Evolutionary conservation across 2,329 filamentous ascomycete genomes (phyloP).

Genomic region (Xylariales sp.): DNA sequence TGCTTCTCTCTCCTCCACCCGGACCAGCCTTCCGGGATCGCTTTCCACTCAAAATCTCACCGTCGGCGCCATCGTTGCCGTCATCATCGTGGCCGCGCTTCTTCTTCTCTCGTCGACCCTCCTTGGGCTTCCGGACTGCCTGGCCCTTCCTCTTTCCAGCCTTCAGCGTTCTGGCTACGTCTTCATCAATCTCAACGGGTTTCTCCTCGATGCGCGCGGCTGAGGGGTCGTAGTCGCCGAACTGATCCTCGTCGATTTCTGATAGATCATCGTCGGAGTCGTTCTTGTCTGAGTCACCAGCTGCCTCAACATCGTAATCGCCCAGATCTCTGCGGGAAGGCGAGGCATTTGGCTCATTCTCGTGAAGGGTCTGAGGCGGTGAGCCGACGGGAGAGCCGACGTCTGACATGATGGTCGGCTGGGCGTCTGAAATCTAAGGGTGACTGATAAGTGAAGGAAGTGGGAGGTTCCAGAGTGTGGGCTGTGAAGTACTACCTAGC

Average conservation of each 20-base stretch:
- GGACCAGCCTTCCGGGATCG: slow-evolving; percentile 37
- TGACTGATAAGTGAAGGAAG: too few relatives aligned
- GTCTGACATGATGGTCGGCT: slow-evolving; percentile 42
- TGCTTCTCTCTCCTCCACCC: slow-evolving; percentile 33
- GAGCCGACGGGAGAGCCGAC: slow-evolving; percentile 36
- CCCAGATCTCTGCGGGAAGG: slow-evolving; percentile 25
- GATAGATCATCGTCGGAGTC: slow-evolving; percentile 52
- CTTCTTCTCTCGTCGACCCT: slow-evolving; percentile 67
- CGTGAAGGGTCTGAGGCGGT: slow-evolving; percentile 25
- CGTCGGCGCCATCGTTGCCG: slow-evolving; percentile 44
- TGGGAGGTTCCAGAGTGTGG: too few relatives aligned
- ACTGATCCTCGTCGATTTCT: slow-evolving; percentile 66
- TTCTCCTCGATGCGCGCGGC: slow-evolving; percentile 59
- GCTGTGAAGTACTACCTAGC: too few relatives aligned
- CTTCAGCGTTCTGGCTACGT: slow-evolving; percentile 59
- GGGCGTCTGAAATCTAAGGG: too few relatives aligned
- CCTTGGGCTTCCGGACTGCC: slow-evolving; percentile 67
- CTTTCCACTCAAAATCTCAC: slow-evolving; percentile 40
- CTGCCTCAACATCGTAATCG: slow-evolving; percentile 36
- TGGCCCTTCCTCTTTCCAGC: slow-evolving; percentile 63
- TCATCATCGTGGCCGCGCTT: slow-evolving; percentile 47
- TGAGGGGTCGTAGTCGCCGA: slow-evolving; percentile 64
- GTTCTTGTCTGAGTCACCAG: slow-evolving; percentile 47
- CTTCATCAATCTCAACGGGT: slow-evolving; percentile 64
- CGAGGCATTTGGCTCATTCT: slow-evolving; percentile 21